These are phyloP conservation scores for Castanea crenata DNA, from an alignment of 306 rosid genomes.

Conservation along the genomic window DNA sequence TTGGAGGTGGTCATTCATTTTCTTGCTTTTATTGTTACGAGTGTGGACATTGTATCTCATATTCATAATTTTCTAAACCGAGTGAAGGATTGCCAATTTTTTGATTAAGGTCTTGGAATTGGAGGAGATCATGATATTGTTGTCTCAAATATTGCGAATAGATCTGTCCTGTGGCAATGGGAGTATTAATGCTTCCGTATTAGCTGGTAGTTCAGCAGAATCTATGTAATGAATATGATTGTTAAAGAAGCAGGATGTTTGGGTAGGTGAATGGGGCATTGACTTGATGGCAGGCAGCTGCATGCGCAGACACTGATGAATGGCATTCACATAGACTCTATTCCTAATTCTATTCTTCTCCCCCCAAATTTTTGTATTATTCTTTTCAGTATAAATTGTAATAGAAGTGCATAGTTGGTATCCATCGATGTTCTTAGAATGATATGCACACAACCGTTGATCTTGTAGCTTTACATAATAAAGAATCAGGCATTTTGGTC, in stretches of 20 bases:
- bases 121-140: neutral
- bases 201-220: neutral
- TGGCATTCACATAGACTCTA: neutral
- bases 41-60: neutral
- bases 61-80: neutral
- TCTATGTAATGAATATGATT: neutral
- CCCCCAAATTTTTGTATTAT: neutral
- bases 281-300: slow-evolving; percentile 9
- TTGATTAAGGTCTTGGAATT: neutral
- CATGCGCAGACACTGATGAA: slow-evolving; percentile 2
- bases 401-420: neutral
- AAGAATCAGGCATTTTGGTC: neutral
- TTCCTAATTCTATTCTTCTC: neutral
- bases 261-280: neutral
- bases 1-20: neutral
- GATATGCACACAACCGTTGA: neutral
- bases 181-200: neutral
- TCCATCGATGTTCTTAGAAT: neutral
- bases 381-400: slow-evolving; percentile 3
- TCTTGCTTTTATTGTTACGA: neutral
- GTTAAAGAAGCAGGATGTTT: neutral
- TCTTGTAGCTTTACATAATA: neutral
- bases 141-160: neutral
- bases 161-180: neutral
- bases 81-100: neutral